Evolutionary conservation across 2,329 filamentous ascomycete genomes (phyloP).

Genomic region (Cylindrodendrum hubeiense): DNA sequence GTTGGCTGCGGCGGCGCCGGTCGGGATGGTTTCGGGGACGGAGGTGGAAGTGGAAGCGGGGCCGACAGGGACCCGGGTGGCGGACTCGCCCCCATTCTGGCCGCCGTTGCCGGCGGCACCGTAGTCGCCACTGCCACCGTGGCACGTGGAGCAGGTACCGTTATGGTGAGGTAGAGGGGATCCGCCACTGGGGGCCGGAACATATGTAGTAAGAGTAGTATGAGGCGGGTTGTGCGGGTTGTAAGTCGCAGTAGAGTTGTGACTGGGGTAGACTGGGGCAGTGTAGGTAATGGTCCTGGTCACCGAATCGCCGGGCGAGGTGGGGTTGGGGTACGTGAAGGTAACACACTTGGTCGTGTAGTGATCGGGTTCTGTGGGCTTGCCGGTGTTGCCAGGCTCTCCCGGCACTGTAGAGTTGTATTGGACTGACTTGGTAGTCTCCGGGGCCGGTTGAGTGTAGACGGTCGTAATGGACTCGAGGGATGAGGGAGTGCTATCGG

Average conservation of each 20-base stretch:
- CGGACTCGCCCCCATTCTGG: constrained; percentile 13
- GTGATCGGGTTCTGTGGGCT: constrained; percentile 35
- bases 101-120: background rate
- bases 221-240: constrained; percentile 28
- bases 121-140: constrained; percentile 27
- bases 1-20: constrained; percentile 47
- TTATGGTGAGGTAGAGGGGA: constrained; percentile 29
- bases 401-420: constrained; percentile 34
- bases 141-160: constrained; percentile 30
- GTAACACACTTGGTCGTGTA: constrained; percentile 45
- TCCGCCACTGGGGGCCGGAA: constrained; percentile 33
- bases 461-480: constrained; percentile 36
- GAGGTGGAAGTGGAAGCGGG: constrained; percentile 27
- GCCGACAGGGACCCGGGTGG: constrained; percentile 29
- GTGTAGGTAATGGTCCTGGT: constrained; percentile 45
- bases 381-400: constrained; percentile 14
- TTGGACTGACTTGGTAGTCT: constrained; percentile 4
- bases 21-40: constrained; percentile 36
- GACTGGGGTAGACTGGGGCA: constrained; percentile 29
- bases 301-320: constrained; percentile 36
- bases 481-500: too few relatives aligned
- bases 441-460: constrained; percentile 35
- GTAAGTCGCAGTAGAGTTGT: constrained; percentile 31
- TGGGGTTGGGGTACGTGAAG: constrained; percentile 43
- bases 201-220: constrained; percentile 30